Conservation (phyloP, 116 monocot species). For the Dioscorea cayenensis region DNA sequence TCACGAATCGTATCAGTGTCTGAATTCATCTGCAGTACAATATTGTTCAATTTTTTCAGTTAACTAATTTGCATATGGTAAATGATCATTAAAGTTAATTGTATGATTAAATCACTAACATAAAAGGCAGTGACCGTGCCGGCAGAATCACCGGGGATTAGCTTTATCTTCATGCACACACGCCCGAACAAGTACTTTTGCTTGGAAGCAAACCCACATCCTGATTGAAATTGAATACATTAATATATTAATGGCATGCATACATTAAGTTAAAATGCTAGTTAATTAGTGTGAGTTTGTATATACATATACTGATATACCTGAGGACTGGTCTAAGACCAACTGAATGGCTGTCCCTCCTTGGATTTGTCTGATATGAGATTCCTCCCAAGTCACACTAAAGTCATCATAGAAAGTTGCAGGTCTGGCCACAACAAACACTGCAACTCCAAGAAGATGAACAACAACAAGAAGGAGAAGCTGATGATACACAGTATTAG, state of each 20-base stretch:
- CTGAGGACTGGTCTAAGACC: slow-evolving; percentile 33
- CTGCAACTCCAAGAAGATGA: neutral
- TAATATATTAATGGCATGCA: neutral
- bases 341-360: slow-evolving; percentile 26
- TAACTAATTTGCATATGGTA: too few relatives aligned
- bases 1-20: slow-evolving; percentile 25
- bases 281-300: neutral
- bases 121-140: slow-evolving; percentile 73
- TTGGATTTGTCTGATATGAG: slow-evolving; percentile 30
- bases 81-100: too few relatives aligned
- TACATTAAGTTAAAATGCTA: too few relatives aligned
- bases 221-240: slow-evolving; percentile 14
- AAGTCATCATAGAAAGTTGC: slow-evolving; percentile 27
- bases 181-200: slow-evolving; percentile 47
- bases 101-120: slow-evolving; percentile 11
- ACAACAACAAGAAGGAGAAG: neutral
- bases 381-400: slow-evolving; percentile 25
- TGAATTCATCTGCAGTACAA: slow-evolving; percentile 28
- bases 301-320: slow-evolving; percentile 5
- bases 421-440: slow-evolving; percentile 16
- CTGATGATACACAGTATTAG: neutral
- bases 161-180: slow-evolving; percentile 54
- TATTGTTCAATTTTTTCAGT: too few relatives aligned
- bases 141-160: slow-evolving; percentile 60
- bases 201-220: slow-evolving; percentile 61